These are phyloP conservation scores for Chrysoporthe cubensis DNA, from an alignment of 2,329 filamentous ascomycete species.

Conservation along the genomic window DNA sequence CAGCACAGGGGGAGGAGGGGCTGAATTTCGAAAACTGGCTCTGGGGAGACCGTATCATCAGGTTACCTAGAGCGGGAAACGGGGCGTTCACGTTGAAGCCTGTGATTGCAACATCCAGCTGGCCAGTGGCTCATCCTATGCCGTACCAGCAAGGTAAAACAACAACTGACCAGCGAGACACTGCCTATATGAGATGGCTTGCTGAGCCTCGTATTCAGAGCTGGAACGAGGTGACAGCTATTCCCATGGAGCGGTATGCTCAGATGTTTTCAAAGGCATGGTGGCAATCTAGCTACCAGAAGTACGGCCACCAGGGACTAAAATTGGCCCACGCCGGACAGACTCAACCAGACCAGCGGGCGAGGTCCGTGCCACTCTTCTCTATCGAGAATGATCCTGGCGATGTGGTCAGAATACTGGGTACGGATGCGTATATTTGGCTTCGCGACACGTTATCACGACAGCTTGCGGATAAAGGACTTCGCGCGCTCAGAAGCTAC, in stretches of 20 bases:
- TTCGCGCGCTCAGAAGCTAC: background rate
- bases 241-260: background rate
- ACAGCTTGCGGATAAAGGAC: background rate
- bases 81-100: background rate
- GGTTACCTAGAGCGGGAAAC: too few relatives aligned
- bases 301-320: background rate
- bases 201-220: background rate
- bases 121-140: background rate
- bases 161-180: background rate
- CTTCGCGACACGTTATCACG: background rate
- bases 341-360: background rate
- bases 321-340: background rate
- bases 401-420: background rate
- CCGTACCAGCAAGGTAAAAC: background rate
- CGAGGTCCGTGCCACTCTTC: background rate
- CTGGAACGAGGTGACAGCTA: slow-evolving; percentile 3
- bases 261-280: background rate
- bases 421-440: background rate
- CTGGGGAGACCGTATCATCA: background rate
- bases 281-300: slow-evolving; percentile 6
- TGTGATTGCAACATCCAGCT: background rate
- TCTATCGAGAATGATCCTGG: background rate
- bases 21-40: slow-evolving; percentile 4
- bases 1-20: background rate
- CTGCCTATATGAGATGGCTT: slow-evolving; percentile 1